These are phyloP conservation scores for Tricholoma bakamatsutake DNA, from an alignment of 768 basidiomycete species.

Conservation along the genomic window DNA sequence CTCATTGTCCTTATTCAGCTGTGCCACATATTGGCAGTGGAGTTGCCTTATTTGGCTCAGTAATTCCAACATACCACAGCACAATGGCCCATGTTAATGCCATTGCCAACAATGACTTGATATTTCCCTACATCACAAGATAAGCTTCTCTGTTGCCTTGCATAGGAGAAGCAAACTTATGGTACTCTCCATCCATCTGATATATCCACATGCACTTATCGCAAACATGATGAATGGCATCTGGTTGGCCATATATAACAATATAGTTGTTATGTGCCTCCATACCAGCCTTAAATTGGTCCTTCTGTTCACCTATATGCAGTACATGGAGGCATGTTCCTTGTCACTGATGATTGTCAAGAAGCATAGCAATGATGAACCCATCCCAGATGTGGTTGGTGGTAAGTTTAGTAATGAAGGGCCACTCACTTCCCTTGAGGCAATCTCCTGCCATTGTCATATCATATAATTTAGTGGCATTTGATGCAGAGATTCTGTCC, in stretches of 20 bases:
- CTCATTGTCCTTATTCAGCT: too few species aligned
- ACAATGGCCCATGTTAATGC: constrained; percentile 8
- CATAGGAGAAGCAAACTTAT: constrained; percentile 7
- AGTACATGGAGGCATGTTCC: constrained; percentile 2
- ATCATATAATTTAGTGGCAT: constrained; percentile 5
- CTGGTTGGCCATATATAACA: constrained; percentile 17
- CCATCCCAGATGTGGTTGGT: too few species aligned
- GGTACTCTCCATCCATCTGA: constrained; percentile 3
- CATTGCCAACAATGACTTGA: constrained; percentile 10
- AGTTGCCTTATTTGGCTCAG: too few species aligned
- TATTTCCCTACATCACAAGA: background rate
- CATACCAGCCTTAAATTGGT: constrained; percentile 19
- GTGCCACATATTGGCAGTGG: too few species aligned
- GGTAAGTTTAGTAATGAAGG: constrained; percentile 9
- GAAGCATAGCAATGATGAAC: constrained; percentile 14
- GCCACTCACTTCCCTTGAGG: constrained; percentile 14
- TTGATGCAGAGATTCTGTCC: constrained; percentile 3
- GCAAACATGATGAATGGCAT: constrained; percentile 20
- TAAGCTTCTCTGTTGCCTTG: background rate
- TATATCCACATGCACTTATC: constrained; percentile 18
- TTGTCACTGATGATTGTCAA: constrained; percentile 15
- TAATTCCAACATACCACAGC: constrained; percentile 8
- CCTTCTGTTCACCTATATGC: too few species aligned
- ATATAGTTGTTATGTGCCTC: constrained; percentile 17
- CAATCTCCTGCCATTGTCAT: constrained; percentile 6